Evolutionary conservation across 768 basidiomycete species (phyloP).

Genomic region (Macrolepiota dolichaula): DNA sequence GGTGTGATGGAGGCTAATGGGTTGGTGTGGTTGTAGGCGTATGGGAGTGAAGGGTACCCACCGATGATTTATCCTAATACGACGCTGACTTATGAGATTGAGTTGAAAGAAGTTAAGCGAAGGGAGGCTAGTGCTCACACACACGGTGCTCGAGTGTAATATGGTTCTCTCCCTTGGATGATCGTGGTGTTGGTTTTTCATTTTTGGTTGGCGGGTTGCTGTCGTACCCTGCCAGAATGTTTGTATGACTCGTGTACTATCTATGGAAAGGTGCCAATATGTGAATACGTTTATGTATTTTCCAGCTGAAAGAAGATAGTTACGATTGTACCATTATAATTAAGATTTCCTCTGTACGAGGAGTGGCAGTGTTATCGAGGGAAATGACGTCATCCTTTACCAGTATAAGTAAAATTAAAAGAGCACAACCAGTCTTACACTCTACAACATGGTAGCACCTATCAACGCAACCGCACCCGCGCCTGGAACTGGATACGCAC

Average conservation of each 20-base stretch:
- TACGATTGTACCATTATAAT: too few species aligned
- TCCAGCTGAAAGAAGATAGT: too few species aligned
- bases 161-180: background rate
- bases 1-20: background rate
- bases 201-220: too few species aligned
- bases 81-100: constrained; percentile 77
- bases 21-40: constrained; percentile 47
- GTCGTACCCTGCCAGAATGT: too few species aligned
- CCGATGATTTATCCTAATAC: constrained; percentile 77
- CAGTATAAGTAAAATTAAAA: background rate
- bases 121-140: background rate
- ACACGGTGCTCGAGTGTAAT: background rate
- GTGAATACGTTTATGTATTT: too few species aligned
- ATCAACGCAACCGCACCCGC: constrained; percentile 24
- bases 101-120: constrained; percentile 66
- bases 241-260: too few species aligned
- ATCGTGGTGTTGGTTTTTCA: background rate
- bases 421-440: background rate
- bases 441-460: constrained; percentile 29
- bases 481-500: constrained; percentile 26
- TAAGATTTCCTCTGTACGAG: too few species aligned
- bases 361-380: too few species aligned
- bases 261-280: too few species aligned
- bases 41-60: constrained; percentile 74
- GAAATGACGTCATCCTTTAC: too few species aligned